Evolutionary conservation across 2,329 filamentous ascomycete genomes (phyloP).

Genomic region (Dothistroma pini): DNA sequence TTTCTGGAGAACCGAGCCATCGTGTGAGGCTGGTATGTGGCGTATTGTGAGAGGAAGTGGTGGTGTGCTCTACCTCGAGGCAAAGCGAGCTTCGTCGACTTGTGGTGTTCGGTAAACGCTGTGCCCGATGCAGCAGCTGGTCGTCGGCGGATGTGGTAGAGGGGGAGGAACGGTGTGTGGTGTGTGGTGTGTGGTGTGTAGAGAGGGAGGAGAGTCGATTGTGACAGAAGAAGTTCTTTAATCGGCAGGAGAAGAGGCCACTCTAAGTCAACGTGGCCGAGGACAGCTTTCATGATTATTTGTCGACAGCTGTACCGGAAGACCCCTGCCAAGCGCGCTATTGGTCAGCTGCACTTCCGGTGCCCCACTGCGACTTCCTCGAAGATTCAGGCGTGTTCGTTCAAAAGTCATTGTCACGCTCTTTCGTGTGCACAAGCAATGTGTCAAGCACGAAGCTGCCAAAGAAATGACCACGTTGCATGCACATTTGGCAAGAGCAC

Average conservation of each 20-base stretch:
- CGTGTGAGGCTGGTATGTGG: conserved; percentile 27
- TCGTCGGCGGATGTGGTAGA: background rate
- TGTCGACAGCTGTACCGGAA: background rate
- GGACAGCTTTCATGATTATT: background rate
- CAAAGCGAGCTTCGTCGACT: background rate
- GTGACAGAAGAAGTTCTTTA: background rate
- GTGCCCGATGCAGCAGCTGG: background rate
- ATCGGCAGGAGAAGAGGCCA: background rate
- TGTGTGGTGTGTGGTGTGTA: background rate
- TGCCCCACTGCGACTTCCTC: background rate
- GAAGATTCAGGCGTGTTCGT: background rate
- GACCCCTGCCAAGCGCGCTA: background rate
- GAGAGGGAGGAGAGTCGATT: background rate
- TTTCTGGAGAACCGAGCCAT: conserved; percentile 37
- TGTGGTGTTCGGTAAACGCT: background rate
- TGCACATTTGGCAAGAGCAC: background rate
- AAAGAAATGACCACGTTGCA: background rate
- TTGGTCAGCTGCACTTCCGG: background rate
- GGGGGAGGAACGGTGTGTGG: too few species aligned
- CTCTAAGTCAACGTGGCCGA: background rate
- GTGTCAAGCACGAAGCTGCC: background rate
- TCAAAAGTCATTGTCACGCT: background rate
- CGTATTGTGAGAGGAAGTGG: background rate
- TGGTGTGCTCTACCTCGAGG: conserved; percentile 4
- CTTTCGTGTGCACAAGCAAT: background rate